Percentiles rank a stretch among this genome's conserved stretches.
Conservation (phyloP, 2,329 filamentous ascomycete genomes). For the Rutstroemia sp. region DNA sequence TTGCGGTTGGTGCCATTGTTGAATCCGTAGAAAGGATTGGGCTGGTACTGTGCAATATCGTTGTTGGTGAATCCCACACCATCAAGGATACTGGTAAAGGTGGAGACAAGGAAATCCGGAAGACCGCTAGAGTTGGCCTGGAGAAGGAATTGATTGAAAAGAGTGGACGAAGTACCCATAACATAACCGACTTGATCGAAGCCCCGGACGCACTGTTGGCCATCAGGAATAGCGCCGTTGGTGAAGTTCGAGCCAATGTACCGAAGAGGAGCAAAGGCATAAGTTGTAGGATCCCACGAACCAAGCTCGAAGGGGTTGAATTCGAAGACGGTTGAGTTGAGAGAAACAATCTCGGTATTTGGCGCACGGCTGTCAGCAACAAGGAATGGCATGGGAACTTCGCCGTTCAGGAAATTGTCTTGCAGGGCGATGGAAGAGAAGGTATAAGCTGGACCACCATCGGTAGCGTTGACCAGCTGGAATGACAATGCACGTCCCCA, state of each 20-base stretch:
- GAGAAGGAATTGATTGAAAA: slow-evolving; percentile 76
- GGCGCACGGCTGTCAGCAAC: slow-evolving; percentile 62
- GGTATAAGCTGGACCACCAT: slow-evolving; percentile 71
- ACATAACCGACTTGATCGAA: slow-evolving; percentile 79
- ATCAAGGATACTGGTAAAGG: slow-evolving; percentile 47
- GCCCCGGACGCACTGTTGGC: slow-evolving; percentile 61
- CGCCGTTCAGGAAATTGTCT: slow-evolving; percentile 52
- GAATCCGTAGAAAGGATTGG: slow-evolving; percentile 69
- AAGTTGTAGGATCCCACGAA: slow-evolving; percentile 65
- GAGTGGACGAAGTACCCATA: slow-evolving; percentile 76
- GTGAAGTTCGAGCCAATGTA: slow-evolving; percentile 70
- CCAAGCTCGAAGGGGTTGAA: slow-evolving; percentile 78
- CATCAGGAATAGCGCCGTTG: slow-evolving; percentile 47
- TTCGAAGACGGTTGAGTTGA: slow-evolving; percentile 71
- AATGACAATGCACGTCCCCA: slow-evolving; percentile 84
- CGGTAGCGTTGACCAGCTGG: slow-evolving; percentile 69
- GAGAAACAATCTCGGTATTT: slow-evolving; percentile 50
- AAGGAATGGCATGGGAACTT: slow-evolving; percentile 65
- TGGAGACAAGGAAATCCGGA: slow-evolving; percentile 38
- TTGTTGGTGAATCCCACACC: slow-evolving; percentile 51
- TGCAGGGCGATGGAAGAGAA: slow-evolving; percentile 70
- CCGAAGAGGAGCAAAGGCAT: slow-evolving; percentile 61
- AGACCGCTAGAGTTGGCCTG: slow-evolving; percentile 47
- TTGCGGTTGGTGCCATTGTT: slow-evolving; percentile 52
- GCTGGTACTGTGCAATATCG: slow-evolving; percentile 67